Percentiles rank a stretch among this genome's conserved stretches.
Conservation (phyloP, 2,329 filamentous ascomycete genomes). For the Trichophyton simii region DNA sequence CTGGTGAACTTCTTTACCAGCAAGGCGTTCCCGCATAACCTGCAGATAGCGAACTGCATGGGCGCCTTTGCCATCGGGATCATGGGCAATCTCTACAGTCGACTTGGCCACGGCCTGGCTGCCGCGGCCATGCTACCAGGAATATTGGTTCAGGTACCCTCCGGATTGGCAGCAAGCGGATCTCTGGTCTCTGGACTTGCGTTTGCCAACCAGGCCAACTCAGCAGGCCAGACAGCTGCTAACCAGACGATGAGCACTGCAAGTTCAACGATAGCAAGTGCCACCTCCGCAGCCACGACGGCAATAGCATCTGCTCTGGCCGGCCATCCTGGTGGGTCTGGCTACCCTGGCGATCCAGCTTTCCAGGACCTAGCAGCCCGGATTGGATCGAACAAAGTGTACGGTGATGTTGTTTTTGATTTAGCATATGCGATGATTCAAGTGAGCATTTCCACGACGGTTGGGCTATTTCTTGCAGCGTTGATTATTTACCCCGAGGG, state of each 20-base stretch:
- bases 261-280: conserved; percentile 6
- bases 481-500: conserved; percentile 36
- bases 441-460: conserved; percentile 37
- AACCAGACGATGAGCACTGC: conserved; percentile 7
- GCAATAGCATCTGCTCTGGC: background rate
- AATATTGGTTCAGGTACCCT: conserved; percentile 60
- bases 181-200: conserved; percentile 45
- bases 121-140: conserved; percentile 76
- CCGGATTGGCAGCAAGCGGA: conserved; percentile 46
- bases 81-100: conserved; percentile 65
- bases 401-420: conserved; percentile 27
- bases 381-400: conserved; percentile 25
- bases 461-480: conserved; percentile 36
- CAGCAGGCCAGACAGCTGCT: background rate
- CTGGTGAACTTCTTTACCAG: conserved; percentile 62
- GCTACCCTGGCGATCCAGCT: background rate
- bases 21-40: conserved; percentile 53
- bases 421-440: conserved; percentile 38
- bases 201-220: conserved; percentile 43
- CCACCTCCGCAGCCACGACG: background rate
- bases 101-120: conserved; percentile 60
- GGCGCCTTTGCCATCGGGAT: conserved; percentile 66
- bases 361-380: conserved; percentile 2
- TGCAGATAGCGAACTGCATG: conserved; percentile 64
- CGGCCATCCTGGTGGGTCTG: background rate